phyloP scores from a whole-genome alignment of 352 stramenopile genomes.

The Globisporangium parvum region DNA sequence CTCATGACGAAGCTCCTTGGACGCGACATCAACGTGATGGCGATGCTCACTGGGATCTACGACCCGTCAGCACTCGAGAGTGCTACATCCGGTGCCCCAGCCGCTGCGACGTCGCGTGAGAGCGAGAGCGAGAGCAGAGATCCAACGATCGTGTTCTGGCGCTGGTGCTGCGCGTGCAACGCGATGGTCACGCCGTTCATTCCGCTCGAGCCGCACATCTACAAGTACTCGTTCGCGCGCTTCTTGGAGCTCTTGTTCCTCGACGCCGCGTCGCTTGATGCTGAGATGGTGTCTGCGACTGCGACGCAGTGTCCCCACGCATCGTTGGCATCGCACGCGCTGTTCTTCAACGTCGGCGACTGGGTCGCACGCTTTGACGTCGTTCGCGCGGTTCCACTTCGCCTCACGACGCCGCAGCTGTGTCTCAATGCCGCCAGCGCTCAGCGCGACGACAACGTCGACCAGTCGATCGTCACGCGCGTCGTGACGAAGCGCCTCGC shows the following conservation, averaged over 20 bases:
- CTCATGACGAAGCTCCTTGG: slow-evolving; percentile 20
- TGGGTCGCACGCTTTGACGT: slow-evolving; percentile 73
- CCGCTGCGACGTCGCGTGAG: slow-evolving; percentile 10
- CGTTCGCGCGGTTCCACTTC: slow-evolving; percentile 31
- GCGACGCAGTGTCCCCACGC: slow-evolving; percentile 31
- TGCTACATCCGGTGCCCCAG: not conserved
- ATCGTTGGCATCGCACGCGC: slow-evolving; percentile 53
- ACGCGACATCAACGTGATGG: slow-evolving; percentile 38
- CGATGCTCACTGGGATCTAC: slow-evolving; percentile 30
- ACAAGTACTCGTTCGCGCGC: slow-evolving; percentile 97
- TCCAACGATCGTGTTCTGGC: slow-evolving; percentile 93
- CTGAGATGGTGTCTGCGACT: slow-evolving; percentile 27
- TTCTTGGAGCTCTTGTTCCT: slow-evolving; percentile 96
- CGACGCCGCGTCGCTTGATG: slow-evolving; percentile 52
- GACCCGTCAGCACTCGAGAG: slow-evolving; percentile 17
- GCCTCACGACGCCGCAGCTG: slow-evolving; percentile 11
- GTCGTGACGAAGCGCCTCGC: slow-evolving; percentile 23
- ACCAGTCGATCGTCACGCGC: slow-evolving; percentile 15
- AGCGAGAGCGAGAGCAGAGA: slow-evolving; percentile 22
- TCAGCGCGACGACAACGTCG: slow-evolving; percentile 1
- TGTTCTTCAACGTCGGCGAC: slow-evolving; percentile 80
- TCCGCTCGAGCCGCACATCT: slow-evolving; percentile 86
- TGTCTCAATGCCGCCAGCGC: not conserved
- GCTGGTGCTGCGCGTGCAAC: slow-evolving; percentile 94
- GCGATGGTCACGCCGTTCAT: slow-evolving; percentile 91